Percentiles rank a stretch among this genome's conserved stretches.
phyloP scores from a whole-genome alignment of 306 rosid genomes.

The Pachyrhizus erosus region DNA sequence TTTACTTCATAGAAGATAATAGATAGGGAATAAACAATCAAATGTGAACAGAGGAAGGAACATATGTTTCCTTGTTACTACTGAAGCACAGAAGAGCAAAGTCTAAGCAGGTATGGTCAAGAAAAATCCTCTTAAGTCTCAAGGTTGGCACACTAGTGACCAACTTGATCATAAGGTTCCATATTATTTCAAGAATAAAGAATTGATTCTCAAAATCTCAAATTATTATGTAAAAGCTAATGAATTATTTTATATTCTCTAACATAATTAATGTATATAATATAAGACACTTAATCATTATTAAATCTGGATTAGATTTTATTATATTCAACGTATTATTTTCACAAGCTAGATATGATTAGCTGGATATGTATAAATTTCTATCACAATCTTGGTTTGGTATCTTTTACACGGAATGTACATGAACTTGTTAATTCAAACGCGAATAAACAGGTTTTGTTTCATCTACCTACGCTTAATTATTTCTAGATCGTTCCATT shows the following conservation, averaged over 20 bases:
- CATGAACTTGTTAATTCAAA: slow-evolving; percentile 6
- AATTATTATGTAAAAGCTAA: neutral
- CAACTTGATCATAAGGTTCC: neutral
- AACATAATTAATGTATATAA: neutral
- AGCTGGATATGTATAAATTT: slow-evolving; percentile 33
- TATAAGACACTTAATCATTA: neutral
- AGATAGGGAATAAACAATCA: neutral
- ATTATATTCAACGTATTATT: neutral
- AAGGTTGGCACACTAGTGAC: neutral
- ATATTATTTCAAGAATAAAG: neutral
- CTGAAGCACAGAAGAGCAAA: neutral
- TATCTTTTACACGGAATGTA: slow-evolving; percentile 44
- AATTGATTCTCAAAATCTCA: neutral
- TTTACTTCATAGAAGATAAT: neutral
- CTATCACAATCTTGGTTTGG: slow-evolving; percentile 33
- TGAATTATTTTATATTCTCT: neutral
- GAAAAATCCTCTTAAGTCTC: neutral
- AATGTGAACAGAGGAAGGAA: neutral
- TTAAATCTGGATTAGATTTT: neutral
- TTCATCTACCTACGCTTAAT: slow-evolving; percentile 21
- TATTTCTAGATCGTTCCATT: slow-evolving; percentile 23
- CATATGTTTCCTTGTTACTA: neutral
- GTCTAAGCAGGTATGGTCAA: neutral
- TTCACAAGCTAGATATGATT: neutral
- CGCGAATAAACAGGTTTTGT: slow-evolving; percentile 13